A percentile compares a stretch with the other conserved stretches of the same genome.
Conservation (phyloP, 257 asterid genomes). For the Solanum bukasovii region DNA sequence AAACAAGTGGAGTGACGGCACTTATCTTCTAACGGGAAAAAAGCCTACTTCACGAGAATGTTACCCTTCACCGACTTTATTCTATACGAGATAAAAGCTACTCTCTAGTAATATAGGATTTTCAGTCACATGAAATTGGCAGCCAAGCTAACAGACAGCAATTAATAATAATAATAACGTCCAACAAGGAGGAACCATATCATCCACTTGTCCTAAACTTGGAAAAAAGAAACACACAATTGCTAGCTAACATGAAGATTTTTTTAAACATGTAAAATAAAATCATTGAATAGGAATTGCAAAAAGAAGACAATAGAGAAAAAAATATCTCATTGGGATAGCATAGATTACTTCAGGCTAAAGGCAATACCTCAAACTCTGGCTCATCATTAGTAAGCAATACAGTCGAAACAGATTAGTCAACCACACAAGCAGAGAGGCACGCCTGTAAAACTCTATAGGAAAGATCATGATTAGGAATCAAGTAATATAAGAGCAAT, state of each 20-base stretch:
- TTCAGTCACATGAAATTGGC: background rate
- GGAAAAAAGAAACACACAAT: background rate
- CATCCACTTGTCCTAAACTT: background rate
- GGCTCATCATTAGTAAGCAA: background rate
- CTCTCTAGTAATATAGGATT: background rate
- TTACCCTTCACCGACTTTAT: background rate
- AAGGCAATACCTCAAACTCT: background rate
- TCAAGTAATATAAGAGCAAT: background rate
- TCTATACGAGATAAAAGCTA: background rate
- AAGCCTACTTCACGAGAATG: background rate
- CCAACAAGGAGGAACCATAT: background rate
- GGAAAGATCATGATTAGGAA: background rate
- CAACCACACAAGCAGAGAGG: background rate
- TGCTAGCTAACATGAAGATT: background rate
- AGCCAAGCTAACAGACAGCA: background rate
- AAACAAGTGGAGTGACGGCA: background rate
- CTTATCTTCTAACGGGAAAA: background rate
- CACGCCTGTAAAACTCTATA: background rate
- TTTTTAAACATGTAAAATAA: background rate
- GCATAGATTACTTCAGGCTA: background rate
- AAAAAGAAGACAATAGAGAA: background rate
- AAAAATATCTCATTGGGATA: background rate
- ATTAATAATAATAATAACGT: background rate
- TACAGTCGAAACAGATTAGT: background rate
- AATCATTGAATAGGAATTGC: background rate